Percentiles rank a stretch among this genome's conserved stretches.
phyloP scores from a whole-genome alignment of 768 basidiomycete genomes.

The Leccinum arenicola region DNA sequence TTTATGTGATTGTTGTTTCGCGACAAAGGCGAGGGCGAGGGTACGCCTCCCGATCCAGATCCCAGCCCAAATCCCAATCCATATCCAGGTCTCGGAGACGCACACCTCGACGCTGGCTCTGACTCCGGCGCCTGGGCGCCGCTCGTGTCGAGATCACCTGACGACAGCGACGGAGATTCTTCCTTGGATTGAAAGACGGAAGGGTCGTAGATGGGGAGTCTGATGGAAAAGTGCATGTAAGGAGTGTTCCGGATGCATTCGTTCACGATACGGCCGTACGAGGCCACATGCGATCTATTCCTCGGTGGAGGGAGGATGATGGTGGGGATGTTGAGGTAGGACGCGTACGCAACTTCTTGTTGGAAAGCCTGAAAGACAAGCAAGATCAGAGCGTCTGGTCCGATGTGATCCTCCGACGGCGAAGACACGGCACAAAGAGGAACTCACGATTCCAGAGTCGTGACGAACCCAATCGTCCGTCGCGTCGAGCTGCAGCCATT shows the following conservation, averaged over 20 bases:
- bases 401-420: conserved; percentile 7
- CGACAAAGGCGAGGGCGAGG: conserved; percentile 11
- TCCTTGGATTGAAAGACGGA: conserved; percentile 47
- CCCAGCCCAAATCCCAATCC: neutral
- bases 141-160: conserved; percentile 29
- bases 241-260: conserved; percentile 68
- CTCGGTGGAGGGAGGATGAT: conserved; percentile 88
- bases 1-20: conserved; percentile 19
- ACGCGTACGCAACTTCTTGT: conserved; percentile 90
- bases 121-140: conserved; percentile 2
- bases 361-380: conserved; percentile 65
- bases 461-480: conserved; percentile 92
- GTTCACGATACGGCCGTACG: conserved; percentile 90
- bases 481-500: conserved; percentile 95
- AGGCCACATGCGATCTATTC: conserved; percentile 79
- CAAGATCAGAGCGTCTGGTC: neutral
- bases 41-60: neutral
- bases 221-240: conserved; percentile 77
- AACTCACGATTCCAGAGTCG: conserved; percentile 89
- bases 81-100: conserved; percentile 15
- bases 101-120: conserved; percentile 6
- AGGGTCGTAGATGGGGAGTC: conserved; percentile 81
- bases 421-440: conserved; percentile 16
- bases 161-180: conserved; percentile 22
- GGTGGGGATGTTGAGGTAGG: conserved; percentile 84